Conservation (phyloP, 202 grass and related monocot genomes). For the Elaeis oleifera region DNA sequence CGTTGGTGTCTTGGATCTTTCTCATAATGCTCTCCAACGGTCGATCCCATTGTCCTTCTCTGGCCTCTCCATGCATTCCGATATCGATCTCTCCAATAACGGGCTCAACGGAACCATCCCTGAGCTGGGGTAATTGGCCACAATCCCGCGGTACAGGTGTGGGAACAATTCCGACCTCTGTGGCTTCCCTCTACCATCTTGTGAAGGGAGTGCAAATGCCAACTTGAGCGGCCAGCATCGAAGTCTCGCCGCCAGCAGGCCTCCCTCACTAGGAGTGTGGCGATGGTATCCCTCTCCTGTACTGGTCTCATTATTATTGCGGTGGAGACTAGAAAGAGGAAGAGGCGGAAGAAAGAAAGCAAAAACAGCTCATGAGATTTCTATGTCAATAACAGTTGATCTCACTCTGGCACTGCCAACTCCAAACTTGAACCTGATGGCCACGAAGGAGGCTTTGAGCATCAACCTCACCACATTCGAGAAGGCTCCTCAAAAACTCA, state of each 20-base stretch:
- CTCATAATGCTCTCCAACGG: slow-evolving; percentile 72
- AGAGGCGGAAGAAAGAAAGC: slow-evolving; percentile 37
- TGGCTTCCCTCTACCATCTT: slow-evolving; percentile 50
- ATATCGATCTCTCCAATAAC: slow-evolving; percentile 89
- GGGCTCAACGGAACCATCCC: slow-evolving; percentile 90
- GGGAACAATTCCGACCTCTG: slow-evolving; percentile 88
- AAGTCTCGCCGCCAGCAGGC: slow-evolving; percentile 4
- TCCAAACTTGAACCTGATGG: slow-evolving; percentile 77
- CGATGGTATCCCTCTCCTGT: slow-evolving; percentile 19
- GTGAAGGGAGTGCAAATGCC: slow-evolving; percentile 1
- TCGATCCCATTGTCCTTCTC: slow-evolving; percentile 74
- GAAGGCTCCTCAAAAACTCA: slow-evolving; percentile 69
- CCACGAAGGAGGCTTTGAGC: slow-evolving; percentile 56
- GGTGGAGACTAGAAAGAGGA: slow-evolving; percentile 15
- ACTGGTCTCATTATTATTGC: slow-evolving; percentile 15
- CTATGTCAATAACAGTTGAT: slow-evolving; percentile 56
- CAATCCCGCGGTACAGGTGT: slow-evolving; percentile 52
- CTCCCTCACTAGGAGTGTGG: slow-evolving; percentile 16
- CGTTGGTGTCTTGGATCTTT: slow-evolving; percentile 74
- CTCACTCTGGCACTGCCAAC: slow-evolving; percentile 57
- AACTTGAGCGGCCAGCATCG: slow-evolving; percentile 4
- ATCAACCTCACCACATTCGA: slow-evolving; percentile 66
- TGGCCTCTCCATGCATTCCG: slow-evolving; percentile 43
- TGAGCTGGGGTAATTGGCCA: slow-evolving; percentile 73
- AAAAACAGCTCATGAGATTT: slow-evolving; percentile 43